Percentiles rank a stretch among this genome's conserved stretches.
phyloP scores from a whole-genome alignment of 345 rosid species.

The Bretschneidera sinensis region DNA sequence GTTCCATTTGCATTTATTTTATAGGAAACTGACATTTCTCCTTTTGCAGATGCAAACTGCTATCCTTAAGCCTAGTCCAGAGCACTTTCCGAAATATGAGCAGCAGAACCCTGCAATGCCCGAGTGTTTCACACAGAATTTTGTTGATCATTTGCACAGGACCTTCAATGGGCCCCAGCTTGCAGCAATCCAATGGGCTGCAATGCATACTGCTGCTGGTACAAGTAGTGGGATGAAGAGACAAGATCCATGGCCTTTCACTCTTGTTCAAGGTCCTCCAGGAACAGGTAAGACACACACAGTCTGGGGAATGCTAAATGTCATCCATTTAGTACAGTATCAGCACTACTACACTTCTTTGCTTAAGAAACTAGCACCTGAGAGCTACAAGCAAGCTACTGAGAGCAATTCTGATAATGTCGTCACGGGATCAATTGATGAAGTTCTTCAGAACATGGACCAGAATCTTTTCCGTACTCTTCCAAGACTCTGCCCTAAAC shows the following conservation, averaged over 20 bases:
- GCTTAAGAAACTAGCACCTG: conserved; percentile 94
- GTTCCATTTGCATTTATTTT: conserved; percentile 13
- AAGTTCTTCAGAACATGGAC: conserved; percentile 99
- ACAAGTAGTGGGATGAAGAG: conserved; percentile 84
- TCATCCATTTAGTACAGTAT: conserved; percentile 97
- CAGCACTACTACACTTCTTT: conserved; percentile 95
- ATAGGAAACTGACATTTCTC: conserved; percentile 18
- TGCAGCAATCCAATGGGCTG: conserved; percentile 97
- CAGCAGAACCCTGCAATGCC: conserved; percentile 91
- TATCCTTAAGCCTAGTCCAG: conserved; percentile 84
- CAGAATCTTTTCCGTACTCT: conserved; percentile 89
- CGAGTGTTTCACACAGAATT: conserved; percentile 88
- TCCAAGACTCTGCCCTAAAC: conserved; percentile 94
- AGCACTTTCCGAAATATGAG: conserved; percentile 90
- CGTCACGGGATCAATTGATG: conserved; percentile 86
- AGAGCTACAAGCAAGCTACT: conserved; percentile 81
- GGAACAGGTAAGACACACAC: conserved; percentile 99
- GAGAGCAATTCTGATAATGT: conserved; percentile 67
- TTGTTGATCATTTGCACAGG: conserved; percentile 69
- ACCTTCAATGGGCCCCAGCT: conserved; percentile 90
- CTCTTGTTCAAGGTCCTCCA: conserved; percentile 99
- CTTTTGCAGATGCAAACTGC: conserved; percentile 85
- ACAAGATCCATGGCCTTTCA: conserved; percentile 99
- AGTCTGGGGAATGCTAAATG: conserved; percentile 99
- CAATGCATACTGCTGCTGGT: conserved; percentile 99